Evolutionary conservation across 192 early-diverging fungal genomes (phyloP).

Genomic region (Coemansia sp.): DNA sequence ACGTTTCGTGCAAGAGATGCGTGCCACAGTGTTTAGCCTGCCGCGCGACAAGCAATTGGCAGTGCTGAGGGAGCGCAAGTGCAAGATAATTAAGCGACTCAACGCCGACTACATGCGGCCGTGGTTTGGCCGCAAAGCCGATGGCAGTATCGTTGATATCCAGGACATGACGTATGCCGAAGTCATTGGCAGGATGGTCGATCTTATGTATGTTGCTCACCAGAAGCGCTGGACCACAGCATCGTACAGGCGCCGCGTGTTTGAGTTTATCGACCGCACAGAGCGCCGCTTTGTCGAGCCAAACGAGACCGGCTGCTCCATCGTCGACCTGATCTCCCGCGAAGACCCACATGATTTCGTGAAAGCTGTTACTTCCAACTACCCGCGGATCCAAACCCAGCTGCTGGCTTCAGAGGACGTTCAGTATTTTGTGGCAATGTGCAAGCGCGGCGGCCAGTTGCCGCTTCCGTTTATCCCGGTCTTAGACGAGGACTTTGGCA

Average conservation of each 20-base stretch:
- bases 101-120: constrained; percentile 88
- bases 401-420: constrained; percentile 32
- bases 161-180: constrained; percentile 92
- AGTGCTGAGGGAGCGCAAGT: constrained; percentile 65
- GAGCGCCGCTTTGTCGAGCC: constrained; percentile 72
- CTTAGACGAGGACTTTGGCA: constrained; percentile 82
- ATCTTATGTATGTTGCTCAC: constrained; percentile 71
- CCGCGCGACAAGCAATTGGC: constrained; percentile 78
- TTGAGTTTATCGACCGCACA: constrained; percentile 81
- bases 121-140: constrained; percentile 78
- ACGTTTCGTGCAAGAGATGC: constrained; percentile 75
- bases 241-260: constrained; percentile 66
- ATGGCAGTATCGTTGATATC: constrained; percentile 71
- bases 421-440: constrained; percentile 28
- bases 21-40: constrained; percentile 74
- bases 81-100: constrained; percentile 81
- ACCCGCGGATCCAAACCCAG: constrained; percentile 10
- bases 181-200: constrained; percentile 75
- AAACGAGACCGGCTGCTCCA: not conserved
- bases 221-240: constrained; percentile 77
- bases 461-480: constrained; percentile 87
- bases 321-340: not conserved
- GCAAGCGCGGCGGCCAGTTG: constrained; percentile 71
- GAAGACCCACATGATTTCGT: constrained; percentile 26
- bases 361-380: not conserved